Evolutionary conservation across 305 asterid species (phyloP), one percentile per base, ranked within the genome.

Genomic region (Withania somnifera): DNA sequence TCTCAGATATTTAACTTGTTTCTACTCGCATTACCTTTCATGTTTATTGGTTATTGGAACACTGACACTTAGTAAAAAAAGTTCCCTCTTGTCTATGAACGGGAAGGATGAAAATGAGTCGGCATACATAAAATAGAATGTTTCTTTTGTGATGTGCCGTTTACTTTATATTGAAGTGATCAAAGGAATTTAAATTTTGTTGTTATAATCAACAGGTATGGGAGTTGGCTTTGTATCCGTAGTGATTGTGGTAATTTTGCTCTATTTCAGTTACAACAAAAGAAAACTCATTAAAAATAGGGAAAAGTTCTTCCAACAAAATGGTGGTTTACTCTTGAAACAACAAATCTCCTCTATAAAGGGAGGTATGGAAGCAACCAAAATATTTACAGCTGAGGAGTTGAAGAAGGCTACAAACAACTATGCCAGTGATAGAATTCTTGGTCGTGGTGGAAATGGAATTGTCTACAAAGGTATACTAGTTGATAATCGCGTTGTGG

Each of bases 381-480:
- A 85, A 64, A 83, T 91, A 3, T 92, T 87, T 67, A 82, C 91
- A 0, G 91, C 92, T 0, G 83, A 86, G 36, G 94, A 92, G 63
- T 85, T 90, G 5, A 56, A 84, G 45, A 89, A 51, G 34, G 93
- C 94, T 51, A 87, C 92, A 14, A 87, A 92, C 61, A 83, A 87
- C 3, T 92, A 88, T 8, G 86, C 91, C 0, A 89, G 84, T 13
- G 90, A 90, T 34, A 83, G 85, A 4, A 85, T 87, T 26, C 89
- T 92, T 4, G 94, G 92, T 7, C 64, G 67, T 20, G 93, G 94
- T 0, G 97, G 97, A 3, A 87, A 87, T 28, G 94, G 97, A 8
- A 85, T 88, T 1, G 94, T 92, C 1, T 92, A 90, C 84, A 88
- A 86, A 86, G 93, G 93, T 4, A 87, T 90, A 45, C 82, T 90